phyloP scores from a whole-genome alignment of 768 basidiomycete genomes.

The Serendipita sp. region DNA sequence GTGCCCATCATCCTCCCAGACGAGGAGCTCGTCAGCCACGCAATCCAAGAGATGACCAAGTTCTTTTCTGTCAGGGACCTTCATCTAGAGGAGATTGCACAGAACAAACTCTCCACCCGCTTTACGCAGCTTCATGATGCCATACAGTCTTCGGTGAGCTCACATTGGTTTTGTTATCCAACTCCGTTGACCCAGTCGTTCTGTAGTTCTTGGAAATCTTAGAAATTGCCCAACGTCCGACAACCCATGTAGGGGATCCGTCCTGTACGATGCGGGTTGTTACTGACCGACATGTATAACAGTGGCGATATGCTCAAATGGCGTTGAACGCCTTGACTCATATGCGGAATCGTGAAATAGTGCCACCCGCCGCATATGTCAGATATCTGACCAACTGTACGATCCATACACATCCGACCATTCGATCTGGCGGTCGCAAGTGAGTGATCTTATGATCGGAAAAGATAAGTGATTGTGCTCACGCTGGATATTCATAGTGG shows the following conservation, averaged over 20 bases:
- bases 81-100: slow-evolving; percentile 28
- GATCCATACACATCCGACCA: slow-evolving; percentile 55
- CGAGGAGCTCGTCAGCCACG: slow-evolving; percentile 27
- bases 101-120: neutral
- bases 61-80: slow-evolving; percentile 25
- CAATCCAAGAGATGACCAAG: slow-evolving; percentile 22
- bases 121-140: neutral
- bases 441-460: slow-evolving; percentile 16
- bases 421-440: slow-evolving; percentile 50
- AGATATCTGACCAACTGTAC: slow-evolving; percentile 49
- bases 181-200: slow-evolving; percentile 1
- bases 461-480: no score
- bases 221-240: slow-evolving; percentile 39
- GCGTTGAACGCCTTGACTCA: slow-evolving; percentile 44
- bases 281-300: slow-evolving; percentile 12
- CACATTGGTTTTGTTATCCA: neutral
- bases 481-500: slow-evolving; percentile 28
- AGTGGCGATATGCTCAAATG: slow-evolving; percentile 76
- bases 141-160: neutral
- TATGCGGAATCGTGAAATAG: slow-evolving; percentile 47
- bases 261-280: neutral
- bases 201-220: slow-evolving; percentile 43
- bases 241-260: slow-evolving; percentile 48
- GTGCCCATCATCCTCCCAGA: slow-evolving; percentile 31
- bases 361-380: slow-evolving; percentile 36